Evolutionary conservation across 1,284 basidiomycete species (phyloP), one percentile per base, ranked within the genome.

Genomic region (Cutaneotrichosporon sp.): DNA sequence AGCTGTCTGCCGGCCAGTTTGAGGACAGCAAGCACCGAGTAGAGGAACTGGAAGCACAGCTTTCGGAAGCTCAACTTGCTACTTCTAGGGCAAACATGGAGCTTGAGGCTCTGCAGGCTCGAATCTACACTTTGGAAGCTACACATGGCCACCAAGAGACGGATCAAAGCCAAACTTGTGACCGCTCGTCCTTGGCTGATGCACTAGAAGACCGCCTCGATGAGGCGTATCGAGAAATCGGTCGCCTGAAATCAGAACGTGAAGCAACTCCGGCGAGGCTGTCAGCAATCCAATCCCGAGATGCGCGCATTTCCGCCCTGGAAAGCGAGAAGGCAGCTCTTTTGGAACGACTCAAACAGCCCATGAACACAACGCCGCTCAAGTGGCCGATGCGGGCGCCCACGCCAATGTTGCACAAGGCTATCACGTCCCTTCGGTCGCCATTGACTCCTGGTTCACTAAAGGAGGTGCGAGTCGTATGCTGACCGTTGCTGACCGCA

Each of bases 191-290:
- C 18, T 14, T 69, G n/a, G 59, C 74, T 38, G 44, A 56, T 4
- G 63, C 66, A 0, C 77, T 93, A 39, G 87, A 92, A 68, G 78
- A 79, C 7, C 86, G 91, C 58, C 80, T 93, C 21, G 86, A 89
- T 56, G 81, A 83, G 1, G 90, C 90, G 0, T 80, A 88, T 66
- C 82, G 79, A 63, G 88, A 92, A 69, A 87, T 91, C 54, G 86
- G 84, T 0, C 80, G 83, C 17, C 76, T 94, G 42, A 83, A 81
- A 46, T 79, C 82, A 1, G 71, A 87, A 44, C 76, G 91, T 21
- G 79, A 52, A 0, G 58, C 63, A 2, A 54, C 64, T 0, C 71
- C 70, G 1, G 63, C 64, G 40, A 66, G 63, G 17, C 61, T 68
- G 40, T 61, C 66, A 1, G 59, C 65, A 0, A 40, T 73, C 17